Percentiles rank a stretch among this genome's conserved stretches.
Conservation (phyloP, 2,329 filamentous ascomycete species). For the Dothistroma septosporum region DNA sequence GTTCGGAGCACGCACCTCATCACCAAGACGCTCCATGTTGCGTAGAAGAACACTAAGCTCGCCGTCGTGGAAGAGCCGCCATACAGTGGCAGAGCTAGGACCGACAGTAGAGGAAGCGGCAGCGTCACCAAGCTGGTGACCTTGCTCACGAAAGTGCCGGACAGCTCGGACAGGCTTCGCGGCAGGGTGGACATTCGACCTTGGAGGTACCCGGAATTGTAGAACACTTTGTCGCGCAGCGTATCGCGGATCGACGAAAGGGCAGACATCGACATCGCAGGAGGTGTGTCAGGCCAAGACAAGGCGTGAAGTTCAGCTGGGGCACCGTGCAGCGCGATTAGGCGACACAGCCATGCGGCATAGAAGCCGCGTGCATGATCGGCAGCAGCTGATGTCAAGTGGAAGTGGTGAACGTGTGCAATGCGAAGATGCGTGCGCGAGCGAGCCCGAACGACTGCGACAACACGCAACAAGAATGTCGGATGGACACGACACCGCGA, state of each 20-base stretch:
- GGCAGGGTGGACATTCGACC: slow-evolving; percentile 28
- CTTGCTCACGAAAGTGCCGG: slow-evolving; percentile 25
- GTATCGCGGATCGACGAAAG: slow-evolving; percentile 13
- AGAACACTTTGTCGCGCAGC: slow-evolving; percentile 27
- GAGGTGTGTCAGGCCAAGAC: not conserved
- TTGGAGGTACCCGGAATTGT: slow-evolving; percentile 31
- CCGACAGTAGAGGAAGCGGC: slow-evolving; percentile 47
- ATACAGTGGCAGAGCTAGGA: slow-evolving; percentile 68
- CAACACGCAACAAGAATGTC: not conserved
- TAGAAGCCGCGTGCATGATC: not conserved
- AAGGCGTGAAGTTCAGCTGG: not conserved
- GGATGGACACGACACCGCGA: not conserved
- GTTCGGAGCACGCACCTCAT: slow-evolving; percentile 37
- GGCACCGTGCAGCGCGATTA: not conserved
- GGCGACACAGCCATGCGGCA: not conserved
- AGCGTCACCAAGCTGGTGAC: slow-evolving; percentile 29
- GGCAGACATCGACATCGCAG: slow-evolving; percentile 17
- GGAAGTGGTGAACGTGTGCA: not conserved
- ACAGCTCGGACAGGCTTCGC: slow-evolving; percentile 22
- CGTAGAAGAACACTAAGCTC: slow-evolving; percentile 83
- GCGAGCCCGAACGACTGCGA: not conserved
- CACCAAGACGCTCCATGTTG: slow-evolving; percentile 83
- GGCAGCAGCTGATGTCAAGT: not conserved
- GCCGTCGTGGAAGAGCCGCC: slow-evolving; percentile 75
- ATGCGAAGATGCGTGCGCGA: not conserved